Evolutionary conservation across 805 yeast genomes (phyloP).

Genomic region (Ogataea degrootiae): DNA sequence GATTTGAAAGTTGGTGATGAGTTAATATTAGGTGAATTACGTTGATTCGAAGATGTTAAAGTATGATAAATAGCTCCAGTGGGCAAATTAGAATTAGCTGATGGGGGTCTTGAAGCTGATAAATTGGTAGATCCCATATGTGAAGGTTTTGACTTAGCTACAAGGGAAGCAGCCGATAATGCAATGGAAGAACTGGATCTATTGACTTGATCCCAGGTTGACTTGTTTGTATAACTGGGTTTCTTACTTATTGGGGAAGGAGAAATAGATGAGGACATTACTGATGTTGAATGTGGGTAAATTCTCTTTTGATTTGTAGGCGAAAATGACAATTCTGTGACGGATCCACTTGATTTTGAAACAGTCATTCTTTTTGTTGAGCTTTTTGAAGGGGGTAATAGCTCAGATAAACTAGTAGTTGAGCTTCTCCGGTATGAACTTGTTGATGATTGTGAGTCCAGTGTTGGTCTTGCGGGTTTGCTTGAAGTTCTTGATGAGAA

Average conservation of each 20-base stretch:
- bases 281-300: no score
- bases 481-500: not conserved
- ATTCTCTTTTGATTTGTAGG: not conserved
- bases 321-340: not conserved
- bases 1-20: not conserved
- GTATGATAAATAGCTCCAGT: no score
- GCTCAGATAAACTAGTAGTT: no score
- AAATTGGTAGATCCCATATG: conserved; percentile 14
- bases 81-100: no score
- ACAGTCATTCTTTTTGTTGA: no score
- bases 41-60: no score
- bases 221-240: conserved; percentile 2
- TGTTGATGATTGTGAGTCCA: conserved; percentile 2
- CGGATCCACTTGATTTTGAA: no score
- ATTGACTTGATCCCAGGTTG: conserved; percentile 27
- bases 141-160: conserved; percentile 28
- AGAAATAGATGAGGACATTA: not conserved
- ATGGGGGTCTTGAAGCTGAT: not conserved
- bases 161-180: conserved; percentile 32
- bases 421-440: not conserved
- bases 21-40: not conserved
- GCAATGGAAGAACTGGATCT: conserved; percentile 28
- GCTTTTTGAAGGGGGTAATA: no score
- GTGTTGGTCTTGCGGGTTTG: not conserved
- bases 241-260: not conserved